Base-by-base conservation (phyloP, 352 stramenopile species). In the Phytopythium litorale region DNA sequence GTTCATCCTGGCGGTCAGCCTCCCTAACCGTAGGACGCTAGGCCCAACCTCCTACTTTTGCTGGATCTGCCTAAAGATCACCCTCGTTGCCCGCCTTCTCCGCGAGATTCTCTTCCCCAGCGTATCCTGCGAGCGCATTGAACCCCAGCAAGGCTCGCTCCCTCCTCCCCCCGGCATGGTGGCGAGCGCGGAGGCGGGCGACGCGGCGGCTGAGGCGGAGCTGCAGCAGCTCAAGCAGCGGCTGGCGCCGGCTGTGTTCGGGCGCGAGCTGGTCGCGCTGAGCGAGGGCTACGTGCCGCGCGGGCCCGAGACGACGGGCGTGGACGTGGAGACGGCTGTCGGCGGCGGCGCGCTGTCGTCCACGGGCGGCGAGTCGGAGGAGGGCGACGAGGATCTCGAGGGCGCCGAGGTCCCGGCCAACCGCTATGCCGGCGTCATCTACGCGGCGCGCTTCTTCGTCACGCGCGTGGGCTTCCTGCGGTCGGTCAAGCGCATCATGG, bases 391-490 rank as follows among this genome's bases (percentile, higher is more conserved):
- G 32, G 70, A 79, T 23, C 28, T 72, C 15, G 79, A 89, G 28
- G 66, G 74, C 19, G 64, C 82, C 2, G 70, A 88, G 25, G 71
- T 82, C 23, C 73, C 71, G 2, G 58, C 61, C 7, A 92, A 94
- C 53, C 79, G 87, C n/a, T 91, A 91, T 63, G 71, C 87, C 2
- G 87, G 87, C 51, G 81, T 96, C 21, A 84, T 96, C 64, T 92
- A 96, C 61, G 87, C 87, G 7, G 78, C 84, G 37, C 82, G 87
- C 11, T 96, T 93, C 72, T 94, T 94, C 64, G 87, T 96, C 60
- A 94, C 84, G 40, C 76, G 85, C 33, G 80, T 93, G 25, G 81
- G 85, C 40, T 94, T 94, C 53, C 60, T 94, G 43, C 83, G 84
- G 21, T 92, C 83, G 0, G 79, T 87, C 32, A 88, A 88, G 60